These are phyloP conservation scores for Chlorencoelia australis DNA, from an alignment of 2,329 filamentous ascomycete species.

Conservation along the genomic window DNA sequence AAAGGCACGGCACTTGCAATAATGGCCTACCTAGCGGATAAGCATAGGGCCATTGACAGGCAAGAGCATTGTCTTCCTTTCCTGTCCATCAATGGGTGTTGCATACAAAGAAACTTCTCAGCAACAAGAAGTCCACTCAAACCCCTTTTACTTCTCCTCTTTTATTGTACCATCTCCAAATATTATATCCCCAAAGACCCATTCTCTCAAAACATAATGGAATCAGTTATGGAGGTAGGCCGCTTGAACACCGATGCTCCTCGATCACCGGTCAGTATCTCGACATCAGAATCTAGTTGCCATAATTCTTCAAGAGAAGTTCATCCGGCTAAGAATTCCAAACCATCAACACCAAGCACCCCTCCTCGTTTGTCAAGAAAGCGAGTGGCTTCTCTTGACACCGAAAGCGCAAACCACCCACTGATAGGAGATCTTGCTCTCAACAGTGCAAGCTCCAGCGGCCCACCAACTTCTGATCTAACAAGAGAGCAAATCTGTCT, in stretches of 20 bases:
- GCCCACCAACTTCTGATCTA: slow-evolving; percentile 14
- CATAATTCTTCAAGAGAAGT: slow-evolving; percentile 17
- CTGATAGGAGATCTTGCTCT: slow-evolving; percentile 22
- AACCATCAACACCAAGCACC: slow-evolving; percentile 18
- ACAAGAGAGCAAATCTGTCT: slow-evolving; percentile 45
- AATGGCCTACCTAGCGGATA: slow-evolving; percentile 21
- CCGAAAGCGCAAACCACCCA: slow-evolving; percentile 21
- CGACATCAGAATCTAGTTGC: slow-evolving; percentile 22
- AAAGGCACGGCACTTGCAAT: slow-evolving; percentile 23
- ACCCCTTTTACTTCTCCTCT: slow-evolving; percentile 12
- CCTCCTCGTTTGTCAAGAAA: slow-evolving; percentile 25
- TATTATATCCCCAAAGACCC: slow-evolving; percentile 4
- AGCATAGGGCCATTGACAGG: slow-evolving; percentile 16
- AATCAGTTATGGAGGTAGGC: slow-evolving; percentile 12
- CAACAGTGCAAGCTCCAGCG: slow-evolving; percentile 19
- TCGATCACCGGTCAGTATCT: slow-evolving; percentile 21
- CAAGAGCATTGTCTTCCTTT: slow-evolving; percentile 26
- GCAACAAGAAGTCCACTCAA: slow-evolving; percentile 26
- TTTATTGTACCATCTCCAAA: slow-evolving; percentile 8
- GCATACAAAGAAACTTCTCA: slow-evolving; percentile 24
- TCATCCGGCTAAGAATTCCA: slow-evolving; percentile 18
- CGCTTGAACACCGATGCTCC: slow-evolving; percentile 14
- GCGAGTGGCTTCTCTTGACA: slow-evolving; percentile 24
- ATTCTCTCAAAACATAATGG: slow-evolving; percentile 15
- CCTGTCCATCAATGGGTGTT: slow-evolving; percentile 21